Base-by-base conservation (phyloP, 768 basidiomycete species). In the Tylopilus intermedius region DNA sequence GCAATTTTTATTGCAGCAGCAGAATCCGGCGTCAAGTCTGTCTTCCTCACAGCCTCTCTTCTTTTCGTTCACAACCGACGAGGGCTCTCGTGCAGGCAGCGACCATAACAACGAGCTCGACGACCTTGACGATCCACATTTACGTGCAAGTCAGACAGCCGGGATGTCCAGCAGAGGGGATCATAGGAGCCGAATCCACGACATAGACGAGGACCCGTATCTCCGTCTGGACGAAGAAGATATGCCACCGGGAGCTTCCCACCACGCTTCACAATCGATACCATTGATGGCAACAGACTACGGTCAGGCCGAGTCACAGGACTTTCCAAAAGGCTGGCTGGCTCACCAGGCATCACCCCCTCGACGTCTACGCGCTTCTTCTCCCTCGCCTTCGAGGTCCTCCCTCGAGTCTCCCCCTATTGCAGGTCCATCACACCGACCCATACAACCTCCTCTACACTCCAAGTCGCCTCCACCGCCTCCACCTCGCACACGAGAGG, bases 41-140 rank as follows among this genome's bases (percentile, higher is more conserved):
- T 79, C 81, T 21, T 83, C 82, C 37, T 76, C 74, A 35, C 88
- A 89, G 70, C 89, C 90, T 49, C 80, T 92, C 68, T 92, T 92
- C 76, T 92, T 88, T 76, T 91, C 89, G 18, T 90, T 91, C 69
- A 84, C 84, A 42, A 88, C 88, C 57, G 86, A 88, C 71, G 77
- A 83, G 49, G 86, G 78, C 50, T 71, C 75, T 54, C 77, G 79
- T 66, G 71, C 72, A 59, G 80, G 76, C 54, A 70, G 74, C 63
- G 67, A 72, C 55, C 67, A 72, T 57, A 72, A 76, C 53, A 68
- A 68, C 35, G 80, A 84, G 63, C 71, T 86, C 41, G 86, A 88
- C 66, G 88, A 90, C 73, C 64, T 78, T 26, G 85, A 88, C 66
- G 88, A 90, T 68, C 89, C 89, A 1, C 87, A 89, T 72, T 73